These are phyloP conservation scores for Fibroporia radiculosa DNA, from an alignment of 768 basidiomycete species.

Conservation along the genomic window DNA sequence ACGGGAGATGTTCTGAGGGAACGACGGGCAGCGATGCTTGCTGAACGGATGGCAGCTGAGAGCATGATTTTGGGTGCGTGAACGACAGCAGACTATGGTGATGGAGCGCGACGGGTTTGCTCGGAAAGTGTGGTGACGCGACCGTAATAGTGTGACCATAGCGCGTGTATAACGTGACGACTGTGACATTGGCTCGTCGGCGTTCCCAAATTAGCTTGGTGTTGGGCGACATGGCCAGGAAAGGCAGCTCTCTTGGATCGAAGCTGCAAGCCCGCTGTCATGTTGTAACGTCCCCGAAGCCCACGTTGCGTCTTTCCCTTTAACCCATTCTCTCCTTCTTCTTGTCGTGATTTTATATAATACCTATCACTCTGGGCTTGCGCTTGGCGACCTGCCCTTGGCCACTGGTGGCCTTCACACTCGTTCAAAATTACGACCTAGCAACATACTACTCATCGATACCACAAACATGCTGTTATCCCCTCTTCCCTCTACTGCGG, in stretches of 20 bases:
- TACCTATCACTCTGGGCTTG: no score
- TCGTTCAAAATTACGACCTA: neutral
- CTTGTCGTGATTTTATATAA: no score
- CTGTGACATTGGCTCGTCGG: neutral
- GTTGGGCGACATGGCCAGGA: neutral
- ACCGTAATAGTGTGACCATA: slow-evolving; percentile 1
- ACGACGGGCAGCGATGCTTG: slow-evolving; percentile 16
- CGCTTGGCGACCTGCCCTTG: no score
- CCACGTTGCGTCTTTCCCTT: no score
- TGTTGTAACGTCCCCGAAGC: no score
- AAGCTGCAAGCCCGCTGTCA: neutral
- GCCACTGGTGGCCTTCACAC: neutral
- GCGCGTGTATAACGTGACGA: no score
- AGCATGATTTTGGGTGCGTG: slow-evolving; percentile 21
- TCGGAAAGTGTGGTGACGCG: slow-evolving; percentile 1
- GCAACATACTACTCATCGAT: no score
- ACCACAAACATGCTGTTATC: slow-evolving; percentile 16
- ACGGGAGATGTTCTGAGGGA: slow-evolving; percentile 16
- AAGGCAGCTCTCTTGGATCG: slow-evolving; percentile 2
- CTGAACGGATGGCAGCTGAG: slow-evolving; percentile 22
- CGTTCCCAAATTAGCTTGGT: neutral
- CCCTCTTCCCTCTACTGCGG: slow-evolving; percentile 9
- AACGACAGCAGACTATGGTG: slow-evolving; percentile 12
- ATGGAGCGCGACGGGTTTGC: slow-evolving; percentile 6
- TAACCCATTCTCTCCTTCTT: no score